Base-by-base conservation (phyloP, 345 rosid species). In the Punica granatum region DNA sequence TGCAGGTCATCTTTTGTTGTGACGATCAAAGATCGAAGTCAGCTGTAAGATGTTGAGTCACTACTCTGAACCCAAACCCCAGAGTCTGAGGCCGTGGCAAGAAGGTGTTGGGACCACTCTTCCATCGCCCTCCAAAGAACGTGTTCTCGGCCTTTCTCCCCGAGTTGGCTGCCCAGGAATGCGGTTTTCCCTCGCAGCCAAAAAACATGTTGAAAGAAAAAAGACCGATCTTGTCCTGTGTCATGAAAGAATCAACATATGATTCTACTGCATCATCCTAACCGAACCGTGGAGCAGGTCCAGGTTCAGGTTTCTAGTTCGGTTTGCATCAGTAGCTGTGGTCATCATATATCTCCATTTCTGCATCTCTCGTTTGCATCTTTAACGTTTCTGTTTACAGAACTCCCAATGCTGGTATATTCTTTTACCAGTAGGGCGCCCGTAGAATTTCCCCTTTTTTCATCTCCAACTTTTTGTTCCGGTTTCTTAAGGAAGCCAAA, bases 1-100 rank as follows among this genome's bases (percentile, higher is more conserved):
- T 63, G 63, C 65, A 68, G 71, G 64, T 68, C 71, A 68, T 68
- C 65, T 46, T 41, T 68, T 68, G 61, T 68, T 68, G 71, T 68
- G 71, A 68, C 61, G 23, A 59, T 19, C 51, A 31, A 37, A 54
- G 26, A 43, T 44, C 53, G 44, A 39, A 66, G 39, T 34, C 71
- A 68, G 71, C 63, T 68, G 64, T 68, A 68, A 68, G 64, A 68
- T 60, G 71, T 68, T 60, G 71, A 68, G 65, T 68, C 64, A 60
- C 71, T 59, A 28, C 34, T 37, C 66, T 63, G 66, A 63, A 39
- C 48, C 41, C 69, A 39, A 66, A 51, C 69, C 41, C 69, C 60
- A 58, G 61, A 49, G 60, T 68, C 71, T 32, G 65, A 49, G 26
- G 65, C 49, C 46, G 23, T 60, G 54, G 25, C 46, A 46, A 60